Base-by-base conservation (phyloP, 768 basidiomycete genomes). In the Dacryopinax primogenitus region DNA sequence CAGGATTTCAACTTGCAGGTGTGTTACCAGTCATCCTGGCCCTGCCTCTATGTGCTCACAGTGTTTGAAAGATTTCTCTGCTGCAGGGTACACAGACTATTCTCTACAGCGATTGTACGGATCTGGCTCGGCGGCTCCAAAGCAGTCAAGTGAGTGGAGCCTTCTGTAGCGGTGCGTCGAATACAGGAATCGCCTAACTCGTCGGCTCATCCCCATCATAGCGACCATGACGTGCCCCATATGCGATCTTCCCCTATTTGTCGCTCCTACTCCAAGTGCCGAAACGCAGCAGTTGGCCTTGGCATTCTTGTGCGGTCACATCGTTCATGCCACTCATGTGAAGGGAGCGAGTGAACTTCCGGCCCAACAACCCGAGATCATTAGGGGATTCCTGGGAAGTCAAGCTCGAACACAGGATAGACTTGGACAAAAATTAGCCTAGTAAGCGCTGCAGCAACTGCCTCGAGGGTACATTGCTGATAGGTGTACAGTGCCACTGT, bases 71-170 rank as follows among this genome's bases (percentile, higher is more conserved):
- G 74, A 88, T 92, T 28, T 94, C 92, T 9, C 76, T 99, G 11
- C 78, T 98, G 62, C 92, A 96, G 69, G 95, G 95, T 1, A 96
- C 93, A 71, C 87, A 90, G 75, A 83, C 83, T 2, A 91, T 98
- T 63, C 74, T 98, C 65, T 81, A 90, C 64, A 85, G 88, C 15
- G 95, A 98, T 74, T 87, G 87, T 69, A 80, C 84, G 0, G 82
- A 84, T 44, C 81, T 96, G 34, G 85, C 87, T 1, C 77, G 78
- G 61, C 79, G 77, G 66, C 76, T 97, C 65, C 86, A 90, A 68
- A 79, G 74, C 62, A 85, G 86, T 35, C 95, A 97, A 73, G 86
- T 84, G 0, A 82, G 81, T 36, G 92, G 94, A 0, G 90, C 89
- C 70, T 84, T 88, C 69, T 78, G 90, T 33, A 83, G 84, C 16